These are phyloP conservation scores for Aspergillus leporis DNA, from an alignment of 495 filamentous ascomycete genomes.

Conservation along the genomic window DNA sequence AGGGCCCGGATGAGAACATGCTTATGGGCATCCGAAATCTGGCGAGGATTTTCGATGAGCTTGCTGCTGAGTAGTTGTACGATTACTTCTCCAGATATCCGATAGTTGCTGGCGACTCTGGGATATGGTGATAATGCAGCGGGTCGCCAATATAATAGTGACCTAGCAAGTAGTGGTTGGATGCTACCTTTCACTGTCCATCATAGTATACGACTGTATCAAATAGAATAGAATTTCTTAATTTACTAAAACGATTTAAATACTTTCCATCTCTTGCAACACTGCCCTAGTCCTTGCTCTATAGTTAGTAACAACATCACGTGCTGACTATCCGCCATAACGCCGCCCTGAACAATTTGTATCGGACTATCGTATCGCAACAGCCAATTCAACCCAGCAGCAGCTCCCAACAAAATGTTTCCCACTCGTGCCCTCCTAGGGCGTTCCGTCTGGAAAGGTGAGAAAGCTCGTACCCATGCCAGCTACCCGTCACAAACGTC, in stretches of 20 bases:
- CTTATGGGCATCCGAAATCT: conserved; percentile 75
- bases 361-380: conserved; percentile 13
- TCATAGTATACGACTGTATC: neutral
- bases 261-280: neutral
- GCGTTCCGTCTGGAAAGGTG: conserved; percentile 80
- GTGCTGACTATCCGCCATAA: conserved; percentile 7
- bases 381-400: neutral
- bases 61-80: conserved; percentile 41
- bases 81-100: conserved; percentile 9
- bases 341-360: conserved; percentile 9
- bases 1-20: conserved; percentile 85
- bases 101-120: conserved; percentile 37
- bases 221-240: neutral
- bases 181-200: neutral
- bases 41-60: conserved; percentile 65
- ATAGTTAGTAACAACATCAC: neutral
- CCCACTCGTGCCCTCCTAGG: conserved; percentile 58
- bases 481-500: conserved; percentile 2
- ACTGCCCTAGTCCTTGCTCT: no score
- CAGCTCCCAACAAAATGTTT: conserved; percentile 50
- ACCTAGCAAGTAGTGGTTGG: neutral
- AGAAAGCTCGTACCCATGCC: conserved; percentile 6
- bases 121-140: conserved; percentile 11
- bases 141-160: neutral
- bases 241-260: no score